A percentile compares a stretch with the other conserved stretches of the same genome.
phyloP scores from a whole-genome alignment of 306 rosid genomes.

The Fagus sylvatica region DNA sequence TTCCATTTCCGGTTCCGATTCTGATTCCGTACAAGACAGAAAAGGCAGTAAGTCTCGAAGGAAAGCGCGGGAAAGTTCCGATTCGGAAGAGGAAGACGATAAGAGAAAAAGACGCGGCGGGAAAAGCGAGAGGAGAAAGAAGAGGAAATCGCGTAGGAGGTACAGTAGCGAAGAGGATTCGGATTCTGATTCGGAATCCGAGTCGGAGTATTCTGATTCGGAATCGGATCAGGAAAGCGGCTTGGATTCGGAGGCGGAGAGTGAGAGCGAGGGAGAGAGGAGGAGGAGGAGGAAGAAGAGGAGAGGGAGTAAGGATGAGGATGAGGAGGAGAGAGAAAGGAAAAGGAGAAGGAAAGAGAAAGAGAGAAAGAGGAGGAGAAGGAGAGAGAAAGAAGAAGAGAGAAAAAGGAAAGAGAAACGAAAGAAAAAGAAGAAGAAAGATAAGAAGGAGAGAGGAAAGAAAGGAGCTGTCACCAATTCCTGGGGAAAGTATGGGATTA shows the following conservation, averaged over 20 bases:
- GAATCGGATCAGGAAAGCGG: constrained; percentile 22
- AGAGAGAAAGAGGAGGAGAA: constrained; percentile 34
- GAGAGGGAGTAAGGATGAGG: constrained; percentile 10
- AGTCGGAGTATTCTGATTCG: constrained; percentile 47
- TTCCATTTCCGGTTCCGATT: constrained; percentile 32
- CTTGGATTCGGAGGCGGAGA: constrained; percentile 34
- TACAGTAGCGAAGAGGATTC: constrained; percentile 58
- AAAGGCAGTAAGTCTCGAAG: constrained; percentile 41
- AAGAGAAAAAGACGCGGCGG: constrained; percentile 10
- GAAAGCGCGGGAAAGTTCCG: constrained; percentile 49
- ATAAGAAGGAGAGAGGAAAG: constrained; percentile 73
- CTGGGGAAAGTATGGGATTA: constrained; percentile 88
- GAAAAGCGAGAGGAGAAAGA: constrained; percentile 39
- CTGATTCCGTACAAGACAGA: constrained; percentile 32
- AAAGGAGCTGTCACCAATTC: constrained; percentile 81
- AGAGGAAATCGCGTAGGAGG: constrained; percentile 53
- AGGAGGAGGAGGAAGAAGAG: constrained; percentile 44
- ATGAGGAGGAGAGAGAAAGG: constrained; percentile 21
- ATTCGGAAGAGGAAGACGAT: constrained; percentile 40
- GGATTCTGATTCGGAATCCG: constrained; percentile 41
- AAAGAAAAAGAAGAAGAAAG: constrained; percentile 54
- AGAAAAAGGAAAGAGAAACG: constrained; percentile 35
- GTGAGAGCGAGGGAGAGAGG: constrained; percentile 51
- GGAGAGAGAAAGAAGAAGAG: constrained; percentile 40
- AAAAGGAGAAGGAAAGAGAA: constrained; percentile 31